Evolutionary conservation across 306 rosid species (phyloP).

Genomic region (Prunus mira): DNA sequence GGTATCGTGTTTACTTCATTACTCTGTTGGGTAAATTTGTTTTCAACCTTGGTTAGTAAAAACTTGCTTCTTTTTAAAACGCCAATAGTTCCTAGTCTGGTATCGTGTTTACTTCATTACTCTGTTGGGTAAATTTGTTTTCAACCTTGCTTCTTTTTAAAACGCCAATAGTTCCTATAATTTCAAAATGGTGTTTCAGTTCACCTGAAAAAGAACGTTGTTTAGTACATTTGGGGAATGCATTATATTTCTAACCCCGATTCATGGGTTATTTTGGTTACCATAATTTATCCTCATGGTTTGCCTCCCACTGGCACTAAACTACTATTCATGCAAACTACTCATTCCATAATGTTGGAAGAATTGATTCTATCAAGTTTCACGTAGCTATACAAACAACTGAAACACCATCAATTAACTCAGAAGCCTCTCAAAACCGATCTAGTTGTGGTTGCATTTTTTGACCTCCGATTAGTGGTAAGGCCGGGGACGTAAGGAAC

Average conservation of each 20-base stretch:
- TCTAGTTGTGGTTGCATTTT: background rate
- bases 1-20: background rate
- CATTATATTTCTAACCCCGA: background rate
- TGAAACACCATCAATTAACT: background rate
- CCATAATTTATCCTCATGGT: background rate
- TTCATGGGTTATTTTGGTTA: background rate
- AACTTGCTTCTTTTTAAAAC: background rate
- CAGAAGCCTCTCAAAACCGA: background rate
- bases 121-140: background rate
- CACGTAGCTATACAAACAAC: background rate
- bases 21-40: background rate
- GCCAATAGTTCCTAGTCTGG: background rate
- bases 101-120: background rate
- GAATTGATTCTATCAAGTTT: background rate
- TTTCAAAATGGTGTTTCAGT: background rate
- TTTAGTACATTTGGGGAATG: constrained; percentile 4
- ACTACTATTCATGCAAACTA: background rate
- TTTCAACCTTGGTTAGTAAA: background rate
- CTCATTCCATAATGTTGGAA: background rate
- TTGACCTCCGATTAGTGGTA: background rate
- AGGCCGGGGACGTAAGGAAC: constrained; percentile 46
- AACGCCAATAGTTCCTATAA: background rate
- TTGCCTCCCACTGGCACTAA: no score
- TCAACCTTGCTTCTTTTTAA: background rate
- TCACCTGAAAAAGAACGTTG: background rate